Percentiles rank a stretch among this genome's conserved stretches.
phyloP scores from a whole-genome alignment of 441 rosid genomes.

The Viola pubescens region DNA sequence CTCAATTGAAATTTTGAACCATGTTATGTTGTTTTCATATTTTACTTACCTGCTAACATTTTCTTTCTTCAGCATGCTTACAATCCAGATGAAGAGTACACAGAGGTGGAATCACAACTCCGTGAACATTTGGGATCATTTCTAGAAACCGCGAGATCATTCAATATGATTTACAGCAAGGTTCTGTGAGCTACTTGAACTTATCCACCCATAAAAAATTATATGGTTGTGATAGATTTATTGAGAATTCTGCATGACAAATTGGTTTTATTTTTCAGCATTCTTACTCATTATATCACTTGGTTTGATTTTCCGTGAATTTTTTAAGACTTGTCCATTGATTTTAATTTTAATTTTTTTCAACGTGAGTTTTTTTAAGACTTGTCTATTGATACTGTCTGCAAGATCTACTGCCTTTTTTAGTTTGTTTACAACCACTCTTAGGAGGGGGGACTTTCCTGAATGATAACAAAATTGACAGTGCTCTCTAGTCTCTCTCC shows the following conservation, averaged over 20 bases:
- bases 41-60: slow-evolving; percentile 1
- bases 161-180: slow-evolving; percentile 87
- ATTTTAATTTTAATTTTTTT: too few species aligned
- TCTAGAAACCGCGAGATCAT: slow-evolving; percentile 87
- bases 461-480: too few species aligned
- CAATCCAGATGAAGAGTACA: slow-evolving; percentile 89
- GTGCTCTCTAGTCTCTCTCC: too few species aligned
- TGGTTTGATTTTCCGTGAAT: slow-evolving; percentile 2
- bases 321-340: neutral
- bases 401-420: too few species aligned
- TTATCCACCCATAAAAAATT: neutral
- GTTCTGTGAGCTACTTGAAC: slow-evolving; percentile 19
- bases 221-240: neutral
- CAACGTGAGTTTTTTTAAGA: too few species aligned
- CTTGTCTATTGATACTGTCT: too few species aligned
- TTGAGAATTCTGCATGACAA: neutral
- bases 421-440: too few species aligned
- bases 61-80: slow-evolving; percentile 61
- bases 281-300: neutral
- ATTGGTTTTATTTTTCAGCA: neutral
- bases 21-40: neutral
- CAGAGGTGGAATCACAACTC: slow-evolving; percentile 73
- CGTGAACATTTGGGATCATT: slow-evolving; percentile 78
- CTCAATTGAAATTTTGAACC: neutral
- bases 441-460: too few species aligned